phyloP scores from a whole-genome alignment of 495 filamentous ascomycete species.

The Letharia lupina region DNA sequence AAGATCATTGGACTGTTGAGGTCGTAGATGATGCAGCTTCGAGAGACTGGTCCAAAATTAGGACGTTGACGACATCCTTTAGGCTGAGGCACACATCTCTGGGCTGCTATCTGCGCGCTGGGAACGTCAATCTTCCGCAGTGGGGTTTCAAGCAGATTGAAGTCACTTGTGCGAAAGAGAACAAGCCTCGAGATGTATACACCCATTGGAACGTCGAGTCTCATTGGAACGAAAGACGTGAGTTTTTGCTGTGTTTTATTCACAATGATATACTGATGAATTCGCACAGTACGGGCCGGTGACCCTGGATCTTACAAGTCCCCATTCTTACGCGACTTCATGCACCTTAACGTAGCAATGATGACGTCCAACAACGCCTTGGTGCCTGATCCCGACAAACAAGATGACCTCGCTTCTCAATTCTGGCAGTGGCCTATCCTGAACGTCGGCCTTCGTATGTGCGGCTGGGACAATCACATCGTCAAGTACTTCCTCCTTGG shows the following conservation, averaged over 20 bases:
- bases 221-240: conserved; percentile 89
- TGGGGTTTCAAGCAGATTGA: conserved; percentile 99
- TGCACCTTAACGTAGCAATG: conserved; percentile 98
- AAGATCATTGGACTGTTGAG: conserved; percentile 95
- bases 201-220: conserved; percentile 99
- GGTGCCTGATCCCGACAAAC: conserved; percentile 96
- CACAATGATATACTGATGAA: conserved; percentile 23
- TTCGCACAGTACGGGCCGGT: conserved; percentile 66
- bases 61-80: conserved; percentile 91
- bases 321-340: conserved; percentile 91
- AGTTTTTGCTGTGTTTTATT: conserved; percentile 32
- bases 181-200: conserved; percentile 84
- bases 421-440: conserved; percentile 99
- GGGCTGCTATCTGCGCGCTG: conserved; percentile 90
- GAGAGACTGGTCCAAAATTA: conserved; percentile 72
- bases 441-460: conserved; percentile 93
- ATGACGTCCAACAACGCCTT: conserved; percentile 99
- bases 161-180: conserved; percentile 88
- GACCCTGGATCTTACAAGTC: conserved; percentile 93
- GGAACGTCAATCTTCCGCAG: conserved; percentile 92
- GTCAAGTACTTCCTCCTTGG: conserved; percentile 98
- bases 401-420: conserved; percentile 91
- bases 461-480: conserved; percentile 90
- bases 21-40: conserved; percentile 85
- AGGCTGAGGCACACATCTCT: conserved; percentile 74